These are phyloP conservation scores for Nothophytophthora sp. DNA, from an alignment of 352 stramenopile species.

Conservation along the genomic window DNA sequence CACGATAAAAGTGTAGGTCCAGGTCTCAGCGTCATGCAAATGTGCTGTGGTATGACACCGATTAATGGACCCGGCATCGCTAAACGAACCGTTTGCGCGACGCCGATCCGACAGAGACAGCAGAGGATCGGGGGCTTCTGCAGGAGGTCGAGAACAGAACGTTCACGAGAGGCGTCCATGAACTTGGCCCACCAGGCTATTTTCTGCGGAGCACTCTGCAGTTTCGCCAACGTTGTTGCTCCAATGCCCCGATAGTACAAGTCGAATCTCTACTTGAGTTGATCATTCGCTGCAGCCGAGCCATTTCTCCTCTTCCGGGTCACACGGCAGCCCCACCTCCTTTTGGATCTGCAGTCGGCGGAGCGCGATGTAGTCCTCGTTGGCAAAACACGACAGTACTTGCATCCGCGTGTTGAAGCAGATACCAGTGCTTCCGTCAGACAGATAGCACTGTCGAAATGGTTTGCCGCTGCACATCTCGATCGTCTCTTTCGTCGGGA, in stretches of 20 bases:
- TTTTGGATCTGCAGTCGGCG: slow-evolving; percentile 27
- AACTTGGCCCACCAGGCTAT: too few relatives aligned
- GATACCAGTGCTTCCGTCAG: slow-evolving; percentile 19
- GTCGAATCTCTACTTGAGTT: neutral
- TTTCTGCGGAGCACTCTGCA: too few relatives aligned
- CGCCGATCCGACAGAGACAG: too few relatives aligned
- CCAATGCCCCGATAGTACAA: neutral
- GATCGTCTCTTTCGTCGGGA: slow-evolving; percentile 7
- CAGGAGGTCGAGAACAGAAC: too few relatives aligned
- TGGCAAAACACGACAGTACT: slow-evolving; percentile 24
- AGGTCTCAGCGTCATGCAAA: too few relatives aligned
- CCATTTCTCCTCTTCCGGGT: slow-evolving; percentile 33
- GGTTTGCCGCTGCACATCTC: slow-evolving; percentile 22
- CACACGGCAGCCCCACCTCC: slow-evolving; percentile 19
- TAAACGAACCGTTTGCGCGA: too few relatives aligned
- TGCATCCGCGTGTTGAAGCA: slow-evolving; percentile 25
- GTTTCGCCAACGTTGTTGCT: too few relatives aligned
- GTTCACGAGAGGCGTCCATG: too few relatives aligned
- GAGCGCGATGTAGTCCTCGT: slow-evolving; percentile 20
- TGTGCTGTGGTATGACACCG: too few relatives aligned
- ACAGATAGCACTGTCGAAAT: slow-evolving; percentile 11
- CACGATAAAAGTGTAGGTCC: too few relatives aligned
- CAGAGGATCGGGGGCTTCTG: too few relatives aligned
- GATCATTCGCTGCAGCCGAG: slow-evolving; percentile 19
- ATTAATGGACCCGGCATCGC: too few relatives aligned